Evolutionary conservation across 306 rosid genomes (phyloP).

Genomic region (Sesbania bispinosa): DNA sequence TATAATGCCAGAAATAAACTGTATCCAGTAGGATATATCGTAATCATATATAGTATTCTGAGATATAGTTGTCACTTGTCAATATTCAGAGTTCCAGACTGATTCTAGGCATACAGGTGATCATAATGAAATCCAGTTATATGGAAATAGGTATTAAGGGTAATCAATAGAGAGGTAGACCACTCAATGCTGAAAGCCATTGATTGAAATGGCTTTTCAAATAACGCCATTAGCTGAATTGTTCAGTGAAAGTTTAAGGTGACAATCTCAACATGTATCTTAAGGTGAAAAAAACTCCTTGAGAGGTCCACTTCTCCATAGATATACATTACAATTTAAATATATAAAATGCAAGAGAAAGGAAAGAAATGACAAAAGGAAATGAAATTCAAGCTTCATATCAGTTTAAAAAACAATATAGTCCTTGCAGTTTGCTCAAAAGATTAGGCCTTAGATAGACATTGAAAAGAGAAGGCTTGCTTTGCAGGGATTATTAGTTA

Average conservation of each 20-base stretch:
- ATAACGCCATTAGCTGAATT: neutral
- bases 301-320: neutral
- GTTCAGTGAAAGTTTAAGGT: neutral
- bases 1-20: conserved; percentile 1
- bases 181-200: neutral
- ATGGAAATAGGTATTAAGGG: neutral
- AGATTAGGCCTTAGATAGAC: neutral
- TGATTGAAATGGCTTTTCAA: neutral
- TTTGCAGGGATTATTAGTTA: neutral
- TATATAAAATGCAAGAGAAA: neutral
- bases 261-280: neutral
- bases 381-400: conserved; percentile 8
- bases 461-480: neutral
- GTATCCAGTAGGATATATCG: neutral
- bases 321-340: neutral
- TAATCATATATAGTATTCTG: too few relatives aligned
- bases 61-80: neutral
- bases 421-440: neutral
- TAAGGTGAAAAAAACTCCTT: neutral
- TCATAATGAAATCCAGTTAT: neutral
- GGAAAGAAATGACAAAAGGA: neutral
- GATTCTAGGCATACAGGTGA: neutral
- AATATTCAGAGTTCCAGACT: too few relatives aligned
- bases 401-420: neutral
- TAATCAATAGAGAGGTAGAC: too few relatives aligned